Percentiles rank a stretch among this genome's conserved stretches.
Conservation (phyloP, 2,329 filamentous ascomycete species). For the Aspergillus sp. region DNA sequence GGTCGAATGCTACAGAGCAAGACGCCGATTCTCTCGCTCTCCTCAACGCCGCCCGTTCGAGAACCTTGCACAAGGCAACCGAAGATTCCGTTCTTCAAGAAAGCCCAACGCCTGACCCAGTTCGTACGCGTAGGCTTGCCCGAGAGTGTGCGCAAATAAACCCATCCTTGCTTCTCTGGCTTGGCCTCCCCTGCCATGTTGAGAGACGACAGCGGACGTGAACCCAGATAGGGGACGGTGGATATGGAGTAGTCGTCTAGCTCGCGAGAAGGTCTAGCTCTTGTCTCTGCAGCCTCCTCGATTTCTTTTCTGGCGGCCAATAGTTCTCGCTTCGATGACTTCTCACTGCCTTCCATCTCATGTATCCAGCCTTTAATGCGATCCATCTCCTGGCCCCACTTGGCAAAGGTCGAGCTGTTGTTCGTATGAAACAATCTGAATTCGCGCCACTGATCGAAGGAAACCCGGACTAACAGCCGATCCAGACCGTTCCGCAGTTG, state of each 20-base stretch:
- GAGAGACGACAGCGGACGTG: conserved; percentile 62
- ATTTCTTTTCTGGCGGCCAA: conserved; percentile 76
- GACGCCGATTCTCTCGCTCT: conserved; percentile 94
- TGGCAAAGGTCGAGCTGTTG: conserved; percentile 59
- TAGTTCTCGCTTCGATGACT: conserved; percentile 77
- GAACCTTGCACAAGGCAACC: conserved; percentile 85
- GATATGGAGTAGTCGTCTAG: conserved; percentile 89
- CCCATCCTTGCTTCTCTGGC: conserved; percentile 89
- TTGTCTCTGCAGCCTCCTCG: conserved; percentile 70
- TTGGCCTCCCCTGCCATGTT: conserved; percentile 52
- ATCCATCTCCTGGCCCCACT: conserved; percentile 79
- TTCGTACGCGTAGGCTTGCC: conserved; percentile 87
- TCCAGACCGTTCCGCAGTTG: conserved; percentile 83
- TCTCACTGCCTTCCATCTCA: conserved; percentile 90
- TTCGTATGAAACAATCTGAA: conserved; percentile 71
- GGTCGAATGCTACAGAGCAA: conserved; percentile 90
- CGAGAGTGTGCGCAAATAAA: conserved; percentile 76
- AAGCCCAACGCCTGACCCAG: conserved; percentile 93
- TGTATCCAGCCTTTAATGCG: conserved; percentile 88
- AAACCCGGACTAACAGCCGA: conserved; percentile 79
- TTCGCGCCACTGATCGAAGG: conserved; percentile 84
- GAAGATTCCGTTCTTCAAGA: conserved; percentile 92
- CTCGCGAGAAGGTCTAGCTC: conserved; percentile 80
- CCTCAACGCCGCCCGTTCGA: conserved; percentile 79
- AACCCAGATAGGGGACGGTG: conserved; percentile 83